Conservation (phyloP, 116 monocot species). For the Thalassia testudinum region DNA sequence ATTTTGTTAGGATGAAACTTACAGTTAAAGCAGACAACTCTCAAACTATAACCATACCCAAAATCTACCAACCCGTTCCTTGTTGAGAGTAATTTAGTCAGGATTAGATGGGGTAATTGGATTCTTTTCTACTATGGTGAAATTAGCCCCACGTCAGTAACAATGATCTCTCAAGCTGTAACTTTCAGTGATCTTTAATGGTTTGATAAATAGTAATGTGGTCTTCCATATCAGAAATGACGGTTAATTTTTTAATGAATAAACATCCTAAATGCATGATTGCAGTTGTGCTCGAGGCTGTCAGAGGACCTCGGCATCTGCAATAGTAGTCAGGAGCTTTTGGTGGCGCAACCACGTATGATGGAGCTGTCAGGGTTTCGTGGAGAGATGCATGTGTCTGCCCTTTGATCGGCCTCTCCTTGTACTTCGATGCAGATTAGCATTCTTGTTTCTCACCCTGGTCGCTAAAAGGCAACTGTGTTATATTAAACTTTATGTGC, state of each 20-base stretch:
- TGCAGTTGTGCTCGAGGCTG: conserved; percentile 17
- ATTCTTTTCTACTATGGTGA: too few species aligned
- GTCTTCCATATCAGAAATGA: not conserved
- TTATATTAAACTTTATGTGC: too few species aligned
- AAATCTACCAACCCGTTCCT: too few species aligned
- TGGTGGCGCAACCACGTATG: conserved; percentile 6
- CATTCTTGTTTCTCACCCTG: too few species aligned
- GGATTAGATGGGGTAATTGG: too few species aligned
- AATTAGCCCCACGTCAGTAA: too few species aligned
- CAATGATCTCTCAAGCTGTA: not conserved
- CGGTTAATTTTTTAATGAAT: not conserved
- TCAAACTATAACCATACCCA: too few species aligned
- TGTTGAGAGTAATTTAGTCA: too few species aligned
- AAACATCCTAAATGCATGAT: not conserved
- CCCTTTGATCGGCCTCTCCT: not conserved
- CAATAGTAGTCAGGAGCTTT: conserved; percentile 4
- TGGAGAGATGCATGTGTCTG: conserved; percentile 4
- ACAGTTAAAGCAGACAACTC: too few species aligned
- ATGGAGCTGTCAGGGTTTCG: conserved; percentile 3
- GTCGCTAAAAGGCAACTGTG: too few species aligned
- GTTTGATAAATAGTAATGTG: not conserved
- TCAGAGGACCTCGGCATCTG: conserved; percentile 13
- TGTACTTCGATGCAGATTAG: too few species aligned
- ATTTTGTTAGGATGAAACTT: too few species aligned
- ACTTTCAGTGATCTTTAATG: not conserved